Evolutionary conservation across 2,329 filamentous ascomycete genomes (phyloP), one percentile per base, ranked within the genome.

Genomic region (Helicocarpus griseus): DNA sequence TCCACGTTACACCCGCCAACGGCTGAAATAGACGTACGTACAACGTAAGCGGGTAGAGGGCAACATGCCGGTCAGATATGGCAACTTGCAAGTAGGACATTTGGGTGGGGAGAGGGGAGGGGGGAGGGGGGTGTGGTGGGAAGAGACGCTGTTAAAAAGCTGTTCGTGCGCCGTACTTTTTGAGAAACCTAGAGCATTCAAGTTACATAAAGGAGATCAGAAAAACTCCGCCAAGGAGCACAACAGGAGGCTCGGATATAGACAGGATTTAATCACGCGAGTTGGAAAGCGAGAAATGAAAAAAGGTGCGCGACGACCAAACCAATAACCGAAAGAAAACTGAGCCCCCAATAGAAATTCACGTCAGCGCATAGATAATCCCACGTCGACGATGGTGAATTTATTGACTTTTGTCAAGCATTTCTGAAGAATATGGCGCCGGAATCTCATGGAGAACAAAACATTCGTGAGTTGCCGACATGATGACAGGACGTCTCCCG

Each of bases 1-100:
- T 22, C 41, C 17, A 47, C 11, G 45, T 47, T 47, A 47, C 45
- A 47, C 22, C 45, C 31, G 45, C 29, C 31, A 38, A 47, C 45
- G 45, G 45, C 45, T 47, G 45, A 21, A 36, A 26, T 35, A 47
- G 29, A 26, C 24, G 21, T 36, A 47, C 21, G 19, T 24, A 24
- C 29, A 35, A 35, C 31, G n/a, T 35, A 35, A 45, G 41, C 31
- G 31, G 29, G 14, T 11, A 22, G 17, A 35, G 24, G 45, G 45
- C 29, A 47, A 17, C 19, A 26, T 21, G 19, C 28, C 19, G 28
- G 28, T 17, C n/a, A 22, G 24, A n/a, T n/a, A n/a, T 14, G 11
- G 43, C 21, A 46, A n/a, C 9, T 11, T 35, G 31, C 28, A 35
- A 24, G 43, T 35, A 19, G 43, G 43, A 35, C 28, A n/a, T 26